A percentile compares a stretch with the other conserved stretches of the same genome.
Conservation (phyloP, 768 basidiomycete species). For the Mycena albidolilacea region DNA sequence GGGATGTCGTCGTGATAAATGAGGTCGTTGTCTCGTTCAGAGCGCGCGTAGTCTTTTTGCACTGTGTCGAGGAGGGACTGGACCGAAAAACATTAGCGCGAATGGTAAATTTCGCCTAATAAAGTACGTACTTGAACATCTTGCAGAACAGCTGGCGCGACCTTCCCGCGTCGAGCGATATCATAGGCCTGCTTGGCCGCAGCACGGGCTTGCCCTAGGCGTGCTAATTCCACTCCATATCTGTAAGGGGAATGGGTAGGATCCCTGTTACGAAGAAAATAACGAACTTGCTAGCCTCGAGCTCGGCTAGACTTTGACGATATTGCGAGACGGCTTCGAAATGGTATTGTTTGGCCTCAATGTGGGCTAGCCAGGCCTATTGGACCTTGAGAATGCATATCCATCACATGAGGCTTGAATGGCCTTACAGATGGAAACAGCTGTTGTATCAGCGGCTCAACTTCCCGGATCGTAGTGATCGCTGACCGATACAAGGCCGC, state of each 20-base stretch:
- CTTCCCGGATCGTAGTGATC: conserved; percentile 58
- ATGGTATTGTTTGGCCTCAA: conserved; percentile 87
- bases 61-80: conserved; percentile 86
- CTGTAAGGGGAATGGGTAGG: conserved; percentile 54
- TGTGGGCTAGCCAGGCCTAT: conserved; percentile 85
- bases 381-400: conserved; percentile 10
- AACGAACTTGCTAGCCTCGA: conserved; percentile 78
- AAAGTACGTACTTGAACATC: conserved; percentile 79
- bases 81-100: not conserved
- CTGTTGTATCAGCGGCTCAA: conserved; percentile 59
- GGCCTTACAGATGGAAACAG: conserved; percentile 68
- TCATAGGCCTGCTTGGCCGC: conserved; percentile 82
- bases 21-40: conserved; percentile 93
- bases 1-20: conserved; percentile 95
- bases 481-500: conserved; percentile 77
- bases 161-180: conserved; percentile 72
- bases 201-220: conserved; percentile 76
- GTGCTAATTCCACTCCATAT: conserved; percentile 90
- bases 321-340: conserved; percentile 93
- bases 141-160: conserved; percentile 74
- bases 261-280: conserved; percentile 7
- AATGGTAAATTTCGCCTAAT: not conserved
- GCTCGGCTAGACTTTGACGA: conserved; percentile 90
- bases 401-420: conserved; percentile 5
- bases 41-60: conserved; percentile 75